Percentiles rank a stretch among this genome's conserved stretches.
Conservation (phyloP, 768 basidiomycete genomes). For the Vishniacozyma victoriae region DNA sequence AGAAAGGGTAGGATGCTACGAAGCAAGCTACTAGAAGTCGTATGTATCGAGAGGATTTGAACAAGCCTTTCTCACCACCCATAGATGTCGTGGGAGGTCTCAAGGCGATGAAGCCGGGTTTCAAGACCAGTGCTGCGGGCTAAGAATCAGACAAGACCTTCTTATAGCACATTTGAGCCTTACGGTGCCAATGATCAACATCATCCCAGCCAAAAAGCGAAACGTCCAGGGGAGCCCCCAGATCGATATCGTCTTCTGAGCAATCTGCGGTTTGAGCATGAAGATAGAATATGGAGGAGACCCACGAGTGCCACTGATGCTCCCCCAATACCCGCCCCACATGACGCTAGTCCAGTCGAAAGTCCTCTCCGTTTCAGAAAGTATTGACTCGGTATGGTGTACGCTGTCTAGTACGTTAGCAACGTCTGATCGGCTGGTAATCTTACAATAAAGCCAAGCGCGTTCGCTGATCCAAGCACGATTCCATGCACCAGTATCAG, state of each 20-base stretch:
- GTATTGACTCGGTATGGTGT: conserved; percentile 15
- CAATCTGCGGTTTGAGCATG: background rate
- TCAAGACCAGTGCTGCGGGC: background rate
- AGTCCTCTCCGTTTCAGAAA: conserved; percentile 17
- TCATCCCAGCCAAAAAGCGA: background rate
- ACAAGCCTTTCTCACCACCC: conserved; percentile 1
- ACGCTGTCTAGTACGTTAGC: conserved; percentile 9
- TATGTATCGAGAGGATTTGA: conserved; percentile 12
- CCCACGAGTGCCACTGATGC: conserved; percentile 15
- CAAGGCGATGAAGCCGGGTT: background rate
- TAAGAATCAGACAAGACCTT: background rate
- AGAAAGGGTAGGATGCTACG: conserved; percentile 17
- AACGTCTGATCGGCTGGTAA: background rate
- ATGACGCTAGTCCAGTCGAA: conserved; percentile 15
- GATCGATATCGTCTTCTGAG: background rate
- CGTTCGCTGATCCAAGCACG: conserved; percentile 4
- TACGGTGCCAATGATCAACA: background rate
- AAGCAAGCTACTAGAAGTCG: conserved; percentile 12
- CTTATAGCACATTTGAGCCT: background rate
- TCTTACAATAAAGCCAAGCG: conserved; percentile 11
- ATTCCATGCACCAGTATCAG: conserved; percentile 19
- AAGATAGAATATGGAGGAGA: background rate
- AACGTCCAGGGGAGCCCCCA: background rate
- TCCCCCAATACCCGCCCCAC: conserved; percentile 16
- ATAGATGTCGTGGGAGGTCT: background rate